Percentiles rank a stretch among this genome's conserved stretches.
These are phyloP conservation scores for Fraxinus cuspidata DNA, from an alignment of 257 asterid genomes.

Conservation along the genomic window DNA sequence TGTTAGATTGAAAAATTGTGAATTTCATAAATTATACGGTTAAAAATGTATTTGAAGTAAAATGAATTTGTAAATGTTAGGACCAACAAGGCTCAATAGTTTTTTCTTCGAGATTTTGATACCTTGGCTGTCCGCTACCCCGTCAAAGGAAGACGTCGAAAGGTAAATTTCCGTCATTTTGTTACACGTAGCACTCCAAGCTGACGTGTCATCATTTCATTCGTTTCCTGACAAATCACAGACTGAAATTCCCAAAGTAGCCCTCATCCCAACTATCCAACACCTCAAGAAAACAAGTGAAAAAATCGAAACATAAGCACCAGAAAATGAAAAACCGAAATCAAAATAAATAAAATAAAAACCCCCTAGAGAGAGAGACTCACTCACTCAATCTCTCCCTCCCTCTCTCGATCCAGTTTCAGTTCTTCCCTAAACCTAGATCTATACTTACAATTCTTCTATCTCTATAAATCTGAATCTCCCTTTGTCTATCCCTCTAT, in stretches of 20 bases:
- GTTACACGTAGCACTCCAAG: neutral
- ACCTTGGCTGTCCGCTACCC: no score
- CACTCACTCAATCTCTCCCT: neutral
- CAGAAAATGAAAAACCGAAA: neutral
- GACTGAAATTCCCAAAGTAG: neutral
- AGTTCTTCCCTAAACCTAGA: slow-evolving; percentile 12
- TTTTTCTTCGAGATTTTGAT: no score
- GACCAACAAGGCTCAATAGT: no score
- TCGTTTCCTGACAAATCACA: slow-evolving; percentile 27
- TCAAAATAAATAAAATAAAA: neutral
- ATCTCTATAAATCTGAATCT: slow-evolving; percentile 10
- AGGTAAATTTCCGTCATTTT: neutral
- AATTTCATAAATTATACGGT: no score
- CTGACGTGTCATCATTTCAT: slow-evolving; percentile 23
- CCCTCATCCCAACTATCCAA: neutral
- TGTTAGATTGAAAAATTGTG: no score
- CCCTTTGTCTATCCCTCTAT: neutral
- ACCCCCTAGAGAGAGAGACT: slow-evolving; percentile 3
- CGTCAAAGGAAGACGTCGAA: neutral
- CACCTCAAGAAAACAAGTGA: neutral
- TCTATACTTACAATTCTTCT: slow-evolving; percentile 11
- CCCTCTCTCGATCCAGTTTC: slow-evolving; percentile 11
- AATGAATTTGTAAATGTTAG: no score
- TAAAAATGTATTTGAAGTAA: no score
- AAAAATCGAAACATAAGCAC: slow-evolving; percentile 11